Evolutionary conservation across 768 basidiomycete species (phyloP).

Genomic region (Mycena floridula): DNA sequence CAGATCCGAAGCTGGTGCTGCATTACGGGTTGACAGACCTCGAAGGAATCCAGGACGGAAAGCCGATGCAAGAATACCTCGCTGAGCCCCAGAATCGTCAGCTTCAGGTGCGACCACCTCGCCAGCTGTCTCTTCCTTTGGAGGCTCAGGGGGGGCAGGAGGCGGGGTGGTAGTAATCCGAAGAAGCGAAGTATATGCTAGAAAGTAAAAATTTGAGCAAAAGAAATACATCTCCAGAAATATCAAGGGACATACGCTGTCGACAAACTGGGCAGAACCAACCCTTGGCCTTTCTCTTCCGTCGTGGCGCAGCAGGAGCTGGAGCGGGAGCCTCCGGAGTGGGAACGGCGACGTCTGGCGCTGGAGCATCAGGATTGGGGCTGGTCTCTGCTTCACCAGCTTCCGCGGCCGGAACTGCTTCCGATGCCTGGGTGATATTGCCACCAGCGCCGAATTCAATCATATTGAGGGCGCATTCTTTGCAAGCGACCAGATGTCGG

Average conservation of each 20-base stretch:
- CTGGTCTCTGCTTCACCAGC: neutral
- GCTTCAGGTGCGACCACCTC: no score
- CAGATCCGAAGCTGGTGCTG: no score
- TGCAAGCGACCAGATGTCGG: constrained; percentile 90
- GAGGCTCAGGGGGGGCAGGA: constrained; percentile 23
- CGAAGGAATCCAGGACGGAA: no score
- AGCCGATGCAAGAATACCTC: no score
- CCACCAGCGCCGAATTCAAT: constrained; percentile 96
- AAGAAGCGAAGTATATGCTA: constrained; percentile 85
- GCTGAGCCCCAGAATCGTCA: no score
- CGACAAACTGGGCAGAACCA: constrained; percentile 98
- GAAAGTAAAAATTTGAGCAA: neutral
- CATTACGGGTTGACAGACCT: no score
- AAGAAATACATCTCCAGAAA: constrained; percentile 1
- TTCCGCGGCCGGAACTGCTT: constrained; percentile 9
- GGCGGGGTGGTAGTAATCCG: constrained; percentile 72
- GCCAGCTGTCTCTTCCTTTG: no score
- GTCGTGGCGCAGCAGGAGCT: constrained; percentile 39
- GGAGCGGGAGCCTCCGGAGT: constrained; percentile 10
- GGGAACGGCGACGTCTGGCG: neutral
- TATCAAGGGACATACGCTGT: constrained; percentile 67
- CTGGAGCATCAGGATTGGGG: neutral
- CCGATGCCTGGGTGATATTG: constrained; percentile 51
- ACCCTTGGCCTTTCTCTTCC: constrained; percentile 92
- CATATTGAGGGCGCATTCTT: constrained; percentile 95